Evolutionary conservation across 306 rosid species (phyloP).

Genomic region (Myrica gale): DNA sequence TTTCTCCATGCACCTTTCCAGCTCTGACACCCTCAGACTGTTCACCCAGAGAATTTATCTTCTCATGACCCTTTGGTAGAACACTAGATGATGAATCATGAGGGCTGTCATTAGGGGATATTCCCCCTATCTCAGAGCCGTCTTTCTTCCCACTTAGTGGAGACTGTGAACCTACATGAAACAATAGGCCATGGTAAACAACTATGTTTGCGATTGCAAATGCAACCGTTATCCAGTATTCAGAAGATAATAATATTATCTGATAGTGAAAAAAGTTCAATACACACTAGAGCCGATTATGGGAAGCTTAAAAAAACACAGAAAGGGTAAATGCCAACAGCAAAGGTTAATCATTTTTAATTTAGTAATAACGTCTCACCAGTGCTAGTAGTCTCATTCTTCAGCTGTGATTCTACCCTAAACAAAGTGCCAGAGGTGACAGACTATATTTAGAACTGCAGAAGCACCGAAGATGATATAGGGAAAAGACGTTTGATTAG

Average conservation of each 20-base stretch:
- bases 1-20: conserved; percentile 48
- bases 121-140: conserved; percentile 44
- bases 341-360: background rate
- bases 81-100: conserved; percentile 41
- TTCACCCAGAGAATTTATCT: conserved; percentile 43
- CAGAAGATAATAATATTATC: conserved; percentile 15
- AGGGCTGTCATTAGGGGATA: conserved; percentile 36
- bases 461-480: no score
- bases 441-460: no score
- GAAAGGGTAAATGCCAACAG: background rate
- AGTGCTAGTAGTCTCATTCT: conserved; percentile 26
- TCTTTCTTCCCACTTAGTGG: conserved; percentile 43
- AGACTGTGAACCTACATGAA: conserved; percentile 52
- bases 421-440: background rate
- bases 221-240: conserved; percentile 12
- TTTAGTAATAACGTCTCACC: background rate
- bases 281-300: background rate
- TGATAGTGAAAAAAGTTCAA: conserved; percentile 15
- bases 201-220: conserved; percentile 22
- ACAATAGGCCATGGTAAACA: conserved; percentile 11
- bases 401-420: conserved; percentile 6
- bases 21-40: conserved; percentile 35
- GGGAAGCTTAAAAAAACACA: background rate
- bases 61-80: conserved; percentile 44
- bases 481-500: no score